Evolutionary conservation across 371 early-diverging fungal species (phyloP).

Genomic region (Gilbertella persicaria): DNA sequence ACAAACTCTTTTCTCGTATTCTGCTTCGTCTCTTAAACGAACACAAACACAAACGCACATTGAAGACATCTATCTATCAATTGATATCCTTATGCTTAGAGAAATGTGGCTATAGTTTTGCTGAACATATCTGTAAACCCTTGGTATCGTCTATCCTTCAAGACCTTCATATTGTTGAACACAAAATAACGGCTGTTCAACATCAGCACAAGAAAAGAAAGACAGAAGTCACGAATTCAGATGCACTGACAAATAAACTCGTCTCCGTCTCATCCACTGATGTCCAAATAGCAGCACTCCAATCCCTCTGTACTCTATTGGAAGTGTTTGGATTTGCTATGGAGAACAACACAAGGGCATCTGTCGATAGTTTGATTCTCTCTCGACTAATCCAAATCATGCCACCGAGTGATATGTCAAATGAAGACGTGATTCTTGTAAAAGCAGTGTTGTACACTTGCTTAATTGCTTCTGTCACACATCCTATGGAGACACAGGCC

Average conservation of each 20-base stretch:
- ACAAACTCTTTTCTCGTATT: constrained; percentile 42
- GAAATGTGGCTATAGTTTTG: constrained; percentile 47
- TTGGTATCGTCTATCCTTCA: constrained; percentile 29
- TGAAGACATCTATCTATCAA: constrained; percentile 40
- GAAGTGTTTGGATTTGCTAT: constrained; percentile 35
- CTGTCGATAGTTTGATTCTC: constrained; percentile 34
- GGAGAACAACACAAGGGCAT: constrained; percentile 23
- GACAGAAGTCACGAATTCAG: constrained; percentile 41
- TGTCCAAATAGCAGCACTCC: constrained; percentile 34
- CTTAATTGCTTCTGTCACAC: constrained; percentile 38
- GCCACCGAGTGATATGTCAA: constrained; percentile 15
- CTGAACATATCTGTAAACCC: constrained; percentile 36
- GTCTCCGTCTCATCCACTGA: constrained; percentile 21
- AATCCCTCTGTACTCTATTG: constrained; percentile 22
- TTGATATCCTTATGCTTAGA: constrained; percentile 45
- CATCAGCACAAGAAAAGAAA: constrained; percentile 36
- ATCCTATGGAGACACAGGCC: constrained; percentile 44
- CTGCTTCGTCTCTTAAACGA: constrained; percentile 43
- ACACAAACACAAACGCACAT: constrained; percentile 35
- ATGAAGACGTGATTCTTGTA: constrained; percentile 20
- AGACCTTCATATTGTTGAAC: constrained; percentile 28
- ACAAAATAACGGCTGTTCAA: constrained; percentile 9
- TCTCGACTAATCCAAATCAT: constrained; percentile 31
- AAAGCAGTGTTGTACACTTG: constrained; percentile 43
- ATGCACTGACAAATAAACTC: constrained; percentile 24